phyloP scores from a whole-genome alignment of 306 rosid genomes.

The Chamaecrista fasciculata region DNA sequence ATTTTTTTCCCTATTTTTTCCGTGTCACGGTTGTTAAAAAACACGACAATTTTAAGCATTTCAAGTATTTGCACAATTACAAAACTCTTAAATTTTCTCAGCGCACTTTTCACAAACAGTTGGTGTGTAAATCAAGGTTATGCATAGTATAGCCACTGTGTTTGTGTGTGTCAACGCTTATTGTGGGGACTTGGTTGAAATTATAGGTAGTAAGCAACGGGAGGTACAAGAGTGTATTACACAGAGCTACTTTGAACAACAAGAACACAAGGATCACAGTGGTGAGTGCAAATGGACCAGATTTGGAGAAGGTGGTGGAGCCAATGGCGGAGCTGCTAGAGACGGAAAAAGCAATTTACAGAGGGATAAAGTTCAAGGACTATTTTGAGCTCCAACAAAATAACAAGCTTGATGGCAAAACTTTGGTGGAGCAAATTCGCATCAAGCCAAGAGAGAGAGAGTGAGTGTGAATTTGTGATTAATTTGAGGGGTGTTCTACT shows the following conservation, averaged over 20 bases:
- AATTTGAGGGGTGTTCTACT: too few relatives aligned
- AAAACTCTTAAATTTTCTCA: too few relatives aligned
- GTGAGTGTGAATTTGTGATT: too few relatives aligned
- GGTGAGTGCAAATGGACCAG: constrained; percentile 46
- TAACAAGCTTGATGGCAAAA: constrained; percentile 8
- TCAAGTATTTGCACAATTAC: too few relatives aligned
- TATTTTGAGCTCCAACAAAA: not conserved
- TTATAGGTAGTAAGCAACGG: constrained; percentile 49
- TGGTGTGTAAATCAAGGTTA: not conserved
- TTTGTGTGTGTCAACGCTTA: too few relatives aligned
- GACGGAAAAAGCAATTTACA: not conserved
- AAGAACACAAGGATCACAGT: constrained; percentile 49
- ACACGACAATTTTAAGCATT: too few relatives aligned
- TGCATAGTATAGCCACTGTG: not conserved
- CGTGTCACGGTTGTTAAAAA: too few relatives aligned
- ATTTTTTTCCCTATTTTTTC: too few relatives aligned
- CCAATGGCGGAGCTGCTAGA: constrained; percentile 46
- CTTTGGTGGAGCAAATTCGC: constrained; percentile 1
- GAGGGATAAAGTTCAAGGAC: constrained; percentile 2
- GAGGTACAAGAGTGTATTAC: constrained; percentile 48
- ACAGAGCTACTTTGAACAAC: constrained; percentile 45
- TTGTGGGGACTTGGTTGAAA: not conserved
- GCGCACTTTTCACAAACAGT: not conserved
- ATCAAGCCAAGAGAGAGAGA: not conserved
- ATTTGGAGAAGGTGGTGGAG: constrained; percentile 42